Conservation (phyloP, 176 grass and related monocot genomes). For the Areca catechu region DNA sequence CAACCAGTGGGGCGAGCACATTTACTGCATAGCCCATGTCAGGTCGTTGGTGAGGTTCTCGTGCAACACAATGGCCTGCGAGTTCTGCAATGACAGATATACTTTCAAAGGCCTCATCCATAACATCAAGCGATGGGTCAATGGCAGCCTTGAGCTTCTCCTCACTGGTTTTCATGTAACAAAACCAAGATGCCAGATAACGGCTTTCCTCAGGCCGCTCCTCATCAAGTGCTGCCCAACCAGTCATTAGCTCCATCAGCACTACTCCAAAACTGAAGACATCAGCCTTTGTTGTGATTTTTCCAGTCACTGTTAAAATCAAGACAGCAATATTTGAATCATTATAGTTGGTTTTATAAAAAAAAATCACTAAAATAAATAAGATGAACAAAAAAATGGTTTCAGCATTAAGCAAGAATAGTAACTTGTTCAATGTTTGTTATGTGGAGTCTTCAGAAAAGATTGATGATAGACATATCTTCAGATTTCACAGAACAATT, state of each 20-base stretch:
- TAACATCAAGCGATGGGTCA: slow-evolving; percentile 52
- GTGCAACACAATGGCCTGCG: slow-evolving; percentile 66
- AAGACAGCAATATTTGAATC: slow-evolving; percentile 5
- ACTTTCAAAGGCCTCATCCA: slow-evolving; percentile 60
- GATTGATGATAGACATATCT: too few relatives aligned
- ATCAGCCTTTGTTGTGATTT: slow-evolving; percentile 88
- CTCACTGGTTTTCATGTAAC: slow-evolving; percentile 44
- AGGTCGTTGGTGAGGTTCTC: slow-evolving; percentile 67
- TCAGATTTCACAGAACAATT: too few relatives aligned
- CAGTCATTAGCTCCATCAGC: slow-evolving; percentile 90
- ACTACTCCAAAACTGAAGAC: slow-evolving; percentile 97
- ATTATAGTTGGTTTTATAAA: not conserved
- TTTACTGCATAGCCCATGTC: slow-evolving; percentile 82
- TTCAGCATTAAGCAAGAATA: too few relatives aligned
- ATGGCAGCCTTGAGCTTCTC: slow-evolving; percentile 60
- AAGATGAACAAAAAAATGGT: too few relatives aligned
- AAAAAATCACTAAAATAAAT: too few relatives aligned
- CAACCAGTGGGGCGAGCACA: slow-evolving; percentile 64
- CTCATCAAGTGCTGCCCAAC: slow-evolving; percentile 74
- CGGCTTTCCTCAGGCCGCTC: slow-evolving; percentile 65
- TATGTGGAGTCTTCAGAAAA: too few relatives aligned
- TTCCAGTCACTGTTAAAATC: slow-evolving; percentile 65
- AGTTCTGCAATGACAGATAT: slow-evolving; percentile 60
- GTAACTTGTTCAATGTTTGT: too few relatives aligned
- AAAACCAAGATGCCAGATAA: slow-evolving; percentile 75